Evolutionary conservation across 306 rosid genomes (phyloP).

Genomic region (Dicorynia guianensis): DNA sequence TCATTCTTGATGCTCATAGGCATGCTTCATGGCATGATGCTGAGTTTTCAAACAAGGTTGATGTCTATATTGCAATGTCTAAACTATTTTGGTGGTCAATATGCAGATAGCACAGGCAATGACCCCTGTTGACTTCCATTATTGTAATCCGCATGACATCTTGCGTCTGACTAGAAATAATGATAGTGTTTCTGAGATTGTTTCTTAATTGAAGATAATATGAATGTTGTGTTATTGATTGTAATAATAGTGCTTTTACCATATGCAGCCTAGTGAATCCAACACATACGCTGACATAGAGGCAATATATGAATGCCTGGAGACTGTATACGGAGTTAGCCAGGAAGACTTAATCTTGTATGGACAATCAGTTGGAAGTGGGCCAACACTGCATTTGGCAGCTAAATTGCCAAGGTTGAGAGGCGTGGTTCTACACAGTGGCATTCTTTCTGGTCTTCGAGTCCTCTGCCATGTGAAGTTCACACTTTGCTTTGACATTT

Average conservation of each 20-base stretch:
- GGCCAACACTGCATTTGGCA: conserved; percentile 96
- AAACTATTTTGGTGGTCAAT: background rate
- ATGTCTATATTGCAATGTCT: conserved; percentile 13
- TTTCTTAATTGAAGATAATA: conserved; percentile 5
- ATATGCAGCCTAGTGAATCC: conserved; percentile 93
- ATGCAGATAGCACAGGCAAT: background rate
- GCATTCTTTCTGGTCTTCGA: conserved; percentile 93
- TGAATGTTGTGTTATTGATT: background rate
- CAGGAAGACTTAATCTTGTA: conserved; percentile 95
- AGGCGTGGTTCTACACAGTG: conserved; percentile 95
- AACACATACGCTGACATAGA: conserved; percentile 96
- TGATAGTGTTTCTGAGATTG: background rate
- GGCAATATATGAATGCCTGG: conserved; percentile 94
- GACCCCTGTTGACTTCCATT: background rate
- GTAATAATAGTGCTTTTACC: conserved; percentile 17
- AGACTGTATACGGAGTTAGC: conserved; percentile 88
- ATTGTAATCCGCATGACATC: conserved; percentile 8
- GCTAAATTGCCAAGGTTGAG: conserved; percentile 90
- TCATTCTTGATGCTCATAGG: background rate
- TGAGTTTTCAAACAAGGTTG: conserved; percentile 22
- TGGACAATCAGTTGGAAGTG: conserved; percentile 98
- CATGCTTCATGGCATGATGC: background rate
- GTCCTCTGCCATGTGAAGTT: conserved; percentile 94
- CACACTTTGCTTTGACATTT: conserved; percentile 90
- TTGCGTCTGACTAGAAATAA: background rate